Evolutionary conservation across 2,329 filamentous ascomycete genomes (phyloP), one percentile per base, ranked within the genome.

Genomic region (Stachybotrys chartarum): DNA sequence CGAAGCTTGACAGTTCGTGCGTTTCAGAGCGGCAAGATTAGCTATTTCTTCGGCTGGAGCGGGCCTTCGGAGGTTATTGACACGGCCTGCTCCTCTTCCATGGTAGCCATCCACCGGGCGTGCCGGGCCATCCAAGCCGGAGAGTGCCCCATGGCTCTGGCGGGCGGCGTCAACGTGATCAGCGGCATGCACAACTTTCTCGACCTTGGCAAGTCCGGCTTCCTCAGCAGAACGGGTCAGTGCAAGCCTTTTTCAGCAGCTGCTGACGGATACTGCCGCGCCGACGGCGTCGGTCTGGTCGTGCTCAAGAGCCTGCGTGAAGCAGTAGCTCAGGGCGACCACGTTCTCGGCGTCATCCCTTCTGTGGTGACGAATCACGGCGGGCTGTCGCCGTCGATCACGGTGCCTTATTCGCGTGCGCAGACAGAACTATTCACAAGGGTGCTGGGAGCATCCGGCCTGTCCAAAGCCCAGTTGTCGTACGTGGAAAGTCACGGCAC

Each of bases 241-340:
- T 68, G 61, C 52, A 65, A 61, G 46, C 58, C 67, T 0, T 70
- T 66, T 31, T 66, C 67, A 24, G 61, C 56, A 2, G 10, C 24
- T 1, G 68, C 65, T 6, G 71, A 78, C 56, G 81, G 80, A 0
- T 83, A 82, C 58, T 78, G 72, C 7, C 70, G 79, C 3, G 77
- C 73, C 0, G 80, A 84, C 50, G 80, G 76, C 0, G 64, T 71
- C 4, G 75, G 63, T 0, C 59, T 69, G 0, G 58, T 83, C 0
- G 58, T 80, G 1, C 57, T 84, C 0, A 83, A 82, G 65, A 68
- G 60, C 1, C 64, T 82, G 0, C 64, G 70, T 14, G 72, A 78
- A 60, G 82, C 82, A 5, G 54, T 75, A 17, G 71, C 70, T 2
- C 80, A 83, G 51, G 76, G 77, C 1, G 78, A 84, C 58, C 67